Evolutionary conservation across 768 basidiomycete species (phyloP).

Genomic region (Thelephora ganbajun): DNA sequence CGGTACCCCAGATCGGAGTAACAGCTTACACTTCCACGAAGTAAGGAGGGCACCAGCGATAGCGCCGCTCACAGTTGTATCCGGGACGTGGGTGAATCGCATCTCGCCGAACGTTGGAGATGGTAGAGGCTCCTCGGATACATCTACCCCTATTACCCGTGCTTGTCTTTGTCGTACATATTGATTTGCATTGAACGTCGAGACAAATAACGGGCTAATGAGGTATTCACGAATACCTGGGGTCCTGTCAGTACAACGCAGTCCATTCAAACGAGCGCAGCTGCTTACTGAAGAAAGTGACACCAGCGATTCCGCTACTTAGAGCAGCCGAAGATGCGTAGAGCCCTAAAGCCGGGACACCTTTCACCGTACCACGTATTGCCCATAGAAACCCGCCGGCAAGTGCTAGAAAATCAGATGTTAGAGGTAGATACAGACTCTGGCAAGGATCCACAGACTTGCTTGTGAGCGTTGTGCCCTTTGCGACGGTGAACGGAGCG

Average conservation of each 20-base stretch:
- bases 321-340: conserved; percentile 47
- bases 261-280: neutral
- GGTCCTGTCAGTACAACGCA: neutral
- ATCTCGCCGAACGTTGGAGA: conserved; percentile 32
- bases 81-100: conserved; percentile 45
- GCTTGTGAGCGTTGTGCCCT: conserved; percentile 59
- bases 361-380: conserved; percentile 30
- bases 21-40: conserved; percentile 43
- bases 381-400: conserved; percentile 34
- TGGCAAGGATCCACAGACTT: conserved; percentile 47
- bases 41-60: conserved; percentile 47
- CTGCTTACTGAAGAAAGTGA: conserved; percentile 65
- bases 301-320: conserved; percentile 59
- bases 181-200: conserved; percentile 29
- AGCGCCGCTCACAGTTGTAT: conserved; percentile 62
- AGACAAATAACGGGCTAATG: conserved; percentile 48
- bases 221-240: conserved; percentile 65
- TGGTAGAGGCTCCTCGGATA: conserved; percentile 8
- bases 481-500: conserved; percentile 29
- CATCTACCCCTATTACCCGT: conserved; percentile 12
- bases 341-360: conserved; percentile 30
- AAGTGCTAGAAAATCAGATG: conserved; percentile 32
- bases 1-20: neutral
- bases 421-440: conserved; percentile 3
- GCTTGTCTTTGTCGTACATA: conserved; percentile 28